Percentiles rank a stretch among this genome's conserved stretches.
Conservation (phyloP, 768 basidiomycete species). For the Podaxis mareebaensis region DNA sequence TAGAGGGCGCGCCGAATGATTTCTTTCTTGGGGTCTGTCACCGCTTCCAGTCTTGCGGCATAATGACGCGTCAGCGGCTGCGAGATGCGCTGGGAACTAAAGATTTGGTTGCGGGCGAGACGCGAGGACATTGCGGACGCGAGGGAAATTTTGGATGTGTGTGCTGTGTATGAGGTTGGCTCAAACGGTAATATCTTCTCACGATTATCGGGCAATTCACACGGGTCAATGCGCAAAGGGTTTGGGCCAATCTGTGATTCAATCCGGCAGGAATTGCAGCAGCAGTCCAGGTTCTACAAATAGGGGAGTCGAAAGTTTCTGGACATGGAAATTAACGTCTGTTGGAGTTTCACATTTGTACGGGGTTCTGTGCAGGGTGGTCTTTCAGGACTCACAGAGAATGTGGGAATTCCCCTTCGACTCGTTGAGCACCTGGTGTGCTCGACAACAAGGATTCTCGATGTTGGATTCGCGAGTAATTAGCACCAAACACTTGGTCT, state of each 20-base stretch:
- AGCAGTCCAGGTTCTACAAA: too few relatives aligned
- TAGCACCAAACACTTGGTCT: too few relatives aligned
- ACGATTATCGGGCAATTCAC: not conserved
- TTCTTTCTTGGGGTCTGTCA: constrained; percentile 63
- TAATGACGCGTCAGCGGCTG: constrained; percentile 29
- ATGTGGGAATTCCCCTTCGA: too few relatives aligned
- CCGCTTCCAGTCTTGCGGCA: constrained; percentile 41
- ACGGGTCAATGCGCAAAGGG: not conserved
- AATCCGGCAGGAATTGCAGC: not conserved
- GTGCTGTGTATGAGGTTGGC: not conserved
- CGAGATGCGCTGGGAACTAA: not conserved
- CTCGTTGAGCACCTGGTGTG: too few relatives aligned
- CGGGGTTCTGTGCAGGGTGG: too few relatives aligned
- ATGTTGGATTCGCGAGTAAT: too few relatives aligned
- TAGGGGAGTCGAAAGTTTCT: too few relatives aligned
- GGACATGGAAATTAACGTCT: too few relatives aligned
- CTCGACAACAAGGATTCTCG: too few relatives aligned
- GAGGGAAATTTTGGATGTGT: not conserved
- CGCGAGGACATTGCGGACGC: constrained; percentile 1
- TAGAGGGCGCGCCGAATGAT: constrained; percentile 80
- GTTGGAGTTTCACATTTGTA: too few relatives aligned
- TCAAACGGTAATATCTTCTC: not conserved
- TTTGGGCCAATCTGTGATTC: not conserved
- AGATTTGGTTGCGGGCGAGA: not conserved
- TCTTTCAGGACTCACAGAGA: too few relatives aligned